Conservation (phyloP, 805 yeast species). For the Metschnikowia picachoensis region DNA sequence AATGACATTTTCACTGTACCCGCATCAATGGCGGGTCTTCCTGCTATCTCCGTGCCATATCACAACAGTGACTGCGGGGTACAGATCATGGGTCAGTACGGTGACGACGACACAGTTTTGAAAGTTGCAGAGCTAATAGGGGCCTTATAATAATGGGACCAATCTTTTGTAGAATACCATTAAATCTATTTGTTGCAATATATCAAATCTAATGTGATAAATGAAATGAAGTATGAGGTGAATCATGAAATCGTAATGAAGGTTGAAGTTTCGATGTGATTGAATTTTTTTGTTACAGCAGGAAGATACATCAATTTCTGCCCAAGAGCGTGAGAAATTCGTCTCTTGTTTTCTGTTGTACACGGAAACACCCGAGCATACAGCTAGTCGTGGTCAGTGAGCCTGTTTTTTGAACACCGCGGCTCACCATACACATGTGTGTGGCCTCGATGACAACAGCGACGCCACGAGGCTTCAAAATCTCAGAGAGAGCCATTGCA, state of each 20-base stretch:
- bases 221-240: slow-evolving; percentile 17
- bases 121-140: slow-evolving; percentile 24
- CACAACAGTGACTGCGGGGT: slow-evolving; percentile 45
- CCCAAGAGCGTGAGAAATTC: slow-evolving; percentile 84
- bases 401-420: slow-evolving; percentile 96
- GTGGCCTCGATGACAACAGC: slow-evolving; percentile 98
- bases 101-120: slow-evolving; percentile 67
- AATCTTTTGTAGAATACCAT: too few relatives aligned
- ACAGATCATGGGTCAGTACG: slow-evolving; percentile 83
- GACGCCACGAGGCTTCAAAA: slow-evolving; percentile 91
- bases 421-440: slow-evolving; percentile 98
- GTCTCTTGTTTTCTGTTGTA: slow-evolving; percentile 92
- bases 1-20: slow-evolving; percentile 89
- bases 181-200: not conserved
- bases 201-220: slow-evolving; percentile 6
- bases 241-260: slow-evolving; percentile 16
- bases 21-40: slow-evolving; percentile 87
- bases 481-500: slow-evolving; percentile 91
- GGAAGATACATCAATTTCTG: slow-evolving; percentile 27
- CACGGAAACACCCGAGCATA: slow-evolving; percentile 94
- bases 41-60: slow-evolving; percentile 76
- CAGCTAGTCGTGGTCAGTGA: slow-evolving; percentile 92
- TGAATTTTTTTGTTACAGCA: not conserved
- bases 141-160: not conserved
- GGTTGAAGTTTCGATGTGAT: slow-evolving; percentile 14